Evolutionary conservation across 257 asterid species (phyloP).

Genomic region (Mitragyna speciosa): DNA sequence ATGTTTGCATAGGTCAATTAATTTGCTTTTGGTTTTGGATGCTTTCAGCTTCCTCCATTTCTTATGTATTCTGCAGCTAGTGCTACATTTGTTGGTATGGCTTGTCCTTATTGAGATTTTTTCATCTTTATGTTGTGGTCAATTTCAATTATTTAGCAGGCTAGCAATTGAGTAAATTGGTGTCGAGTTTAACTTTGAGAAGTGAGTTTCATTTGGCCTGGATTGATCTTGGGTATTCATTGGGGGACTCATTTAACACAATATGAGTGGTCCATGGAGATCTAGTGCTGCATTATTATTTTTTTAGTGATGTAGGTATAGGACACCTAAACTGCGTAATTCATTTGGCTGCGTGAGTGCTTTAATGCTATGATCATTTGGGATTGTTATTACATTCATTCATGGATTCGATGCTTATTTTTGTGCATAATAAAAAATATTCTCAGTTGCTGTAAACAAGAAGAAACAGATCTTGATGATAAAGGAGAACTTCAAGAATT

Average conservation of each 20-base stretch:
- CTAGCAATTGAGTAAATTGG: not conserved
- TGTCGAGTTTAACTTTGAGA: too few species aligned
- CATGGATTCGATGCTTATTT: not conserved
- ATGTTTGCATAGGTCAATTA: slow-evolving; percentile 1
- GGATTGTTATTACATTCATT: not conserved
- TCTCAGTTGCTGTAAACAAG: not conserved
- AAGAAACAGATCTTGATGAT: not conserved
- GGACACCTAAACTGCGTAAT: not conserved
- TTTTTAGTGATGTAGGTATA: not conserved
- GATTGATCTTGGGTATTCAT: not conserved
- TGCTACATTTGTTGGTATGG: slow-evolving; percentile 88
- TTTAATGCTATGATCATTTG: not conserved
- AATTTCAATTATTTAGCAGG: not conserved
- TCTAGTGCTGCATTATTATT: not conserved
- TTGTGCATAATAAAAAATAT: not conserved
- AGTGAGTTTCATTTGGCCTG: too few species aligned
- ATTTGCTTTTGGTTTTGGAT: slow-evolving; percentile 4
- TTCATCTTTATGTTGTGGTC: not conserved
- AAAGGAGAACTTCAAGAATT: not conserved
- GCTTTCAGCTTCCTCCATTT: slow-evolving; percentile 63
- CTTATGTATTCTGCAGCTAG: slow-evolving; percentile 74
- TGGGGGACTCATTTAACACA: not conserved
- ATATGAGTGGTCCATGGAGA: not conserved
- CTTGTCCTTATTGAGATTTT: slow-evolving; percentile 7
- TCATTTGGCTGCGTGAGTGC: not conserved